These are phyloP conservation scores for Sisymbrium irio DNA, from an alignment of 345 rosid genomes.

Conservation along the genomic window DNA sequence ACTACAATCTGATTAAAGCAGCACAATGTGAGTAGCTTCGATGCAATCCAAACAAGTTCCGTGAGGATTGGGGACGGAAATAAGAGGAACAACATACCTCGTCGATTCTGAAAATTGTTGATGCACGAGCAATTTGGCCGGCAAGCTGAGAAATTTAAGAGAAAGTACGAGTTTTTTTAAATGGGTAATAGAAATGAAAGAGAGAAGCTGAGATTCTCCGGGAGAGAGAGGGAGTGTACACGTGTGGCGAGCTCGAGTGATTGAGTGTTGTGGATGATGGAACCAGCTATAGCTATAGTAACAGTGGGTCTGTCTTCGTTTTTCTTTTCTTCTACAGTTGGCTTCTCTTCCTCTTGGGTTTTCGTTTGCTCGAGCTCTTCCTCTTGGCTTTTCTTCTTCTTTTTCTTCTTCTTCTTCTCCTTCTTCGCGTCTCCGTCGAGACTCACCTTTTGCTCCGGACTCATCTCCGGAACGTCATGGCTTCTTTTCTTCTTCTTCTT, in stretches of 20 bases:
- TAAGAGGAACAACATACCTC: conserved; percentile 48
- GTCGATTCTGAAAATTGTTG: conserved; percentile 79
- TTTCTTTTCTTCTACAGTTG: conserved; percentile 16
- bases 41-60: neutral
- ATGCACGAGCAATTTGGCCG: conserved; percentile 92
- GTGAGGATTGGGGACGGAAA: neutral
- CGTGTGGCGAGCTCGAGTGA: conserved; percentile 94
- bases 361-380: conserved; percentile 22
- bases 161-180: neutral
- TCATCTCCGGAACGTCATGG: conserved; percentile 14
- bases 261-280: conserved; percentile 91
- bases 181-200: neutral
- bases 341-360: conserved; percentile 12
- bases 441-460: conserved; percentile 21
- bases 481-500: conserved; percentile 25
- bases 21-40: neutral
- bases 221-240: conserved; percentile 31
- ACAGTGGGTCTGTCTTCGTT: conserved; percentile 46
- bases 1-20: conserved; percentile 65
- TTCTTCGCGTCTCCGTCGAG: conserved; percentile 39
- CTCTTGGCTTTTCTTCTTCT: conserved; percentile 29
- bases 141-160: conserved; percentile 55
- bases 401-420: conserved; percentile 57
- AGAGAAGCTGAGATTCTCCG: neutral
- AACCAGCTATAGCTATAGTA: conserved; percentile 86